phyloP scores from a whole-genome alignment of 2,329 filamentous ascomycete genomes.

The Laburnicola sp. region DNA sequence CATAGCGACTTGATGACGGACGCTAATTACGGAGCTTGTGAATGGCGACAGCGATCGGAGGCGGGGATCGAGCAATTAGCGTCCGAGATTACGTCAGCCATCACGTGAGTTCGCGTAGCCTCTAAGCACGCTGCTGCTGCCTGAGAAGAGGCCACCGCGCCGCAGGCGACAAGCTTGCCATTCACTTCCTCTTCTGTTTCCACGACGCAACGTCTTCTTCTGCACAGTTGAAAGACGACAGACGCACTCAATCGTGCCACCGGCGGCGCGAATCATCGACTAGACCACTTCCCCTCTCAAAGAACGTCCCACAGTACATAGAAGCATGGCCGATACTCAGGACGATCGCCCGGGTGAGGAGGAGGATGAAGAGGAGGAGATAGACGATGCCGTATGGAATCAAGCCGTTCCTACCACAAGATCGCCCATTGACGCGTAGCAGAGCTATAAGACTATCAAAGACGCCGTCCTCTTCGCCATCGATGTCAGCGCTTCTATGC shows the following conservation, averaged over 20 bases:
- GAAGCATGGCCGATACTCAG: slow-evolving; percentile 37
- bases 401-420: too few species aligned
- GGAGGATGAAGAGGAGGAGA: slow-evolving; percentile 71
- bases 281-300: background rate
- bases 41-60: slow-evolving; percentile 31
- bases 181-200: background rate
- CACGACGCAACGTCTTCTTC: background rate
- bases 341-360: slow-evolving; percentile 46
- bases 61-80: slow-evolving; percentile 17
- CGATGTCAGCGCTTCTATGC: slow-evolving; percentile 86
- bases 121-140: slow-evolving; percentile 30
- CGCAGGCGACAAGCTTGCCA: slow-evolving; percentile 7
- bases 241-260: background rate
- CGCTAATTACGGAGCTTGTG: slow-evolving; percentile 27
- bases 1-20: slow-evolving; percentile 20
- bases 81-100: background rate
- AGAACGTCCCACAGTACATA: background rate
- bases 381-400: slow-evolving; percentile 64
- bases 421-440: slow-evolving; percentile 14
- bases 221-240: background rate
- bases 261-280: background rate
- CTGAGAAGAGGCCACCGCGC: slow-evolving; percentile 14
- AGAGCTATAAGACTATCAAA: slow-evolving; percentile 87
- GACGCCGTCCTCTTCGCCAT: slow-evolving; percentile 99
- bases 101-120: slow-evolving; percentile 7